Conservation (phyloP, 495 filamentous ascomycete species). For the Penicillium macrosclerotiorum region DNA sequence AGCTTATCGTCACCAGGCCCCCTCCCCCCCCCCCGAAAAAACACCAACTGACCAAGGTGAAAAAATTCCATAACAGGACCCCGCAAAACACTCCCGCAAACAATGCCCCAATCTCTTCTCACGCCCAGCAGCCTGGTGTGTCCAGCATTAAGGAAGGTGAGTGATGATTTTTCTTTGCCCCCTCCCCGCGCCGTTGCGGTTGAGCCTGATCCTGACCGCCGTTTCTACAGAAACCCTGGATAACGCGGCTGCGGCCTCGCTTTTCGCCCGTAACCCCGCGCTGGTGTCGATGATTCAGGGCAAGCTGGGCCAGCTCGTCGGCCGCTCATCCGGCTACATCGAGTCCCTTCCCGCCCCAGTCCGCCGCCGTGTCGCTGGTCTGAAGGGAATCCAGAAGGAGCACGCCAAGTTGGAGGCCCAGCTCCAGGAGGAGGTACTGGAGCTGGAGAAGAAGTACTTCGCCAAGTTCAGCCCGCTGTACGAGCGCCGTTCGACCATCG, state of each 20-base stretch:
- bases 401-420: conserved; percentile 96
- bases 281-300: conserved; percentile 96
- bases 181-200: conserved; percentile 6
- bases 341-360: conserved; percentile 88
- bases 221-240: conserved; percentile 75
- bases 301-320: conserved; percentile 88
- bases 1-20: conserved; percentile 8
- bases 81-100: conserved; percentile 94
- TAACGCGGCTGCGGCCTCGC: conserved; percentile 77
- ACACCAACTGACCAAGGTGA: conserved; percentile 22
- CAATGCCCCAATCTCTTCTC: conserved; percentile 95
- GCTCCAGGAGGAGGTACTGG: conserved; percentile 96
- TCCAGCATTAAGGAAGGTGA: conserved; percentile 96
- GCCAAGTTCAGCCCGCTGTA: conserved; percentile 98
- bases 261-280: conserved; percentile 91
- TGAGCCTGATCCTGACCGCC: conserved; percentile 13
- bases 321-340: conserved; percentile 94
- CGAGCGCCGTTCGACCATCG: conserved; percentile 87
- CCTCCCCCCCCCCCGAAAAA: conserved; percentile 16
- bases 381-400: conserved; percentile 98
- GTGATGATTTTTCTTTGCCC: conserved; percentile 23
- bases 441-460: conserved; percentile 99
- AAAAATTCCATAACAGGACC: conserved; percentile 61
- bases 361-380: conserved; percentile 86
- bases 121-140: conserved; percentile 92